Evolutionary conservation across 345 rosid genomes (phyloP).

Genomic region (Rhodomyrtus tomentosa): DNA sequence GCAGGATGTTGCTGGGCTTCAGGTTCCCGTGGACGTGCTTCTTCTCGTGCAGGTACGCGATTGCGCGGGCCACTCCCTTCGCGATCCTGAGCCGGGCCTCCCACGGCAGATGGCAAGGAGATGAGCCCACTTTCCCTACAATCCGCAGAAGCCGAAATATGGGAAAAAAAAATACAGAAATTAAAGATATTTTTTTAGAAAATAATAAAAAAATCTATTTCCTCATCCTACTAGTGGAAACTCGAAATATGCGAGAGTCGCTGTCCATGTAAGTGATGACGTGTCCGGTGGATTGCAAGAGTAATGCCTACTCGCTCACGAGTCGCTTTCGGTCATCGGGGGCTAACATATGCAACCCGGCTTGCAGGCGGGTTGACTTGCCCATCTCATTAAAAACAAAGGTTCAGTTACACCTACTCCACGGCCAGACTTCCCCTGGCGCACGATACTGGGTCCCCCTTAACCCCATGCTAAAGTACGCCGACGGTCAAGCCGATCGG

Average conservation of each 20-base stretch:
- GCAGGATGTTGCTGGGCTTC: constrained; percentile 78
- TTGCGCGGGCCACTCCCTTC: constrained; percentile 75
- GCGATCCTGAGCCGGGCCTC: constrained; percentile 76
- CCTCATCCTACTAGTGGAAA: background rate
- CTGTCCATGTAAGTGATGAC: background rate
- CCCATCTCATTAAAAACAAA: constrained; percentile 40
- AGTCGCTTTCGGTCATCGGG: background rate
- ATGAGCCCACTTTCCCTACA: constrained; percentile 80
- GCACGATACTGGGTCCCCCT: background rate
- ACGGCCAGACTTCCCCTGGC: background rate
- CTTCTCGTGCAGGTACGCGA: constrained; percentile 72
- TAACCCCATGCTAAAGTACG: background rate
- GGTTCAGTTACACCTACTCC: constrained; percentile 44
- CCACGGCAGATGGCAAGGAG: constrained; percentile 79
- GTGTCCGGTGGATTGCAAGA: background rate
- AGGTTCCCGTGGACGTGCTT: constrained; percentile 81
- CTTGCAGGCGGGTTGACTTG: constrained; percentile 32
- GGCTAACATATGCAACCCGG: background rate
- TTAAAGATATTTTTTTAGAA: too few relatives aligned
- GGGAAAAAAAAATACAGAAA: background rate
- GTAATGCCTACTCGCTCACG: background rate
- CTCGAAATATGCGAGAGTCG: background rate
- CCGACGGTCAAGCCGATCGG: background rate
- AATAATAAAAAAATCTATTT: background rate
- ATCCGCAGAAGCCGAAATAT: background rate